These are phyloP conservation scores for Ogataea angusta DNA, from an alignment of 805 yeast species.

Conservation along the genomic window DNA sequence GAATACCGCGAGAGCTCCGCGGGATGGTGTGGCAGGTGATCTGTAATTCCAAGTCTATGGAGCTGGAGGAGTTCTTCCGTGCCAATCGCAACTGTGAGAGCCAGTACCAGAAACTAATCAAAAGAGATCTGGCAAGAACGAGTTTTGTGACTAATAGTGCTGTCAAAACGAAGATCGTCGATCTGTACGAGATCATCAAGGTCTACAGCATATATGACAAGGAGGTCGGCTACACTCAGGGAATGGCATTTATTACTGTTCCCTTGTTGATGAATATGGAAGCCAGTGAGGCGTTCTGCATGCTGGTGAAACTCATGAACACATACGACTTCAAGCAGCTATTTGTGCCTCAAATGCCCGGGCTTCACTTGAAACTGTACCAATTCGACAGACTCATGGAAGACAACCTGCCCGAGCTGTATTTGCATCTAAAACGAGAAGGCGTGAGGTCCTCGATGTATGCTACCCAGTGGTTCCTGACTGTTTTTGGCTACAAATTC, in stretches of 20 bases:
- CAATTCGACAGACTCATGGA: constrained; percentile 89
- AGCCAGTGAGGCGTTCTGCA: constrained; percentile 81
- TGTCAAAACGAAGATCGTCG: constrained; percentile 54
- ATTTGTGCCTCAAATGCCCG: constrained; percentile 90
- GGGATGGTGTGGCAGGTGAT: constrained; percentile 93
- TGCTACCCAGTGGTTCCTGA: constrained; percentile 96
- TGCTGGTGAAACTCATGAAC: constrained; percentile 79
- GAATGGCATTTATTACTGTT: constrained; percentile 90
- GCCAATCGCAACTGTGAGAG: constrained; percentile 46
- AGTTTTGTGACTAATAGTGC: constrained; percentile 65
- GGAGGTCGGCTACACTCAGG: constrained; percentile 97
- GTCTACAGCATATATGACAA: constrained; percentile 83
- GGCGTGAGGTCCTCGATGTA: constrained; percentile 93
- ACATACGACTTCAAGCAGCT: constrained; percentile 75
- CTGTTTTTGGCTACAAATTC: constrained; percentile 91
- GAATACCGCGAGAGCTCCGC: constrained; percentile 81
- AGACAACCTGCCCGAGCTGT: constrained; percentile 66
- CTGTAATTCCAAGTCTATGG: constrained; percentile 68
- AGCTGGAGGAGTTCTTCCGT: constrained; percentile 56
- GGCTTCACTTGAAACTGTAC: constrained; percentile 77
- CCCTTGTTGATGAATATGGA: constrained; percentile 79
- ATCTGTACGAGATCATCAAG: constrained; percentile 71
- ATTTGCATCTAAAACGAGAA: constrained; percentile 74
- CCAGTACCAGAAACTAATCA: constrained; percentile 70
- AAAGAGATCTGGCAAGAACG: constrained; percentile 81